Conservation (phyloP, 2,329 filamentous ascomycete genomes). For the Ophiocordyceps unilateralis region DNA sequence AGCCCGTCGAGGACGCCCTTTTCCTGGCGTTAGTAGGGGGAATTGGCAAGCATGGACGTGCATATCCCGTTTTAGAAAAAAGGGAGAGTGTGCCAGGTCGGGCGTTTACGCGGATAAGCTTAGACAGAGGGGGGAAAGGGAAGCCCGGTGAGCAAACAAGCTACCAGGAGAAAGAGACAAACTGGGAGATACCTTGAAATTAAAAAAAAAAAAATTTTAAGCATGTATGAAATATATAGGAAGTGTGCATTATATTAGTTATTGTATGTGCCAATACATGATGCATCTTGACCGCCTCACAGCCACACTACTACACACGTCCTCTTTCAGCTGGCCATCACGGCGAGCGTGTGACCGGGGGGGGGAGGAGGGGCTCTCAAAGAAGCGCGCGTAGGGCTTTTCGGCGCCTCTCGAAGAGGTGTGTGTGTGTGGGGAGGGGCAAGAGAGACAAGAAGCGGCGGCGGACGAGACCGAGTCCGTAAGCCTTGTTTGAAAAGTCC, state of each 20-base stretch:
- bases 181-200: no score
- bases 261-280: background rate
- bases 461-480: background rate
- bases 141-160: background rate
- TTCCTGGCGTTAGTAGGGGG: background rate
- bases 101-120: background rate
- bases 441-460: background rate
- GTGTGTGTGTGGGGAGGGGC: background rate
- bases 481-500: background rate
- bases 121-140: background rate
- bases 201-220: no score
- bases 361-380: background rate
- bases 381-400: background rate
- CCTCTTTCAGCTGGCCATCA: background rate
- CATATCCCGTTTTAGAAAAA: no score
- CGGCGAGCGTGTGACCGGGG: background rate
- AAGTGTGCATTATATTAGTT: no score
- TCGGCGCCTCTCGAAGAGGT: background rate
- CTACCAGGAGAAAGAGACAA: no score
- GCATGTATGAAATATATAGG: no score
- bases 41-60: no score
- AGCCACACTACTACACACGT: background rate
- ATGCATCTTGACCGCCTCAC: background rate
- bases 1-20: background rate
- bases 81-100: background rate